Evolutionary conservation across 805 yeast genomes (phyloP), one percentile per base, ranked within the genome.

Genomic region (Candida ficus): DNA sequence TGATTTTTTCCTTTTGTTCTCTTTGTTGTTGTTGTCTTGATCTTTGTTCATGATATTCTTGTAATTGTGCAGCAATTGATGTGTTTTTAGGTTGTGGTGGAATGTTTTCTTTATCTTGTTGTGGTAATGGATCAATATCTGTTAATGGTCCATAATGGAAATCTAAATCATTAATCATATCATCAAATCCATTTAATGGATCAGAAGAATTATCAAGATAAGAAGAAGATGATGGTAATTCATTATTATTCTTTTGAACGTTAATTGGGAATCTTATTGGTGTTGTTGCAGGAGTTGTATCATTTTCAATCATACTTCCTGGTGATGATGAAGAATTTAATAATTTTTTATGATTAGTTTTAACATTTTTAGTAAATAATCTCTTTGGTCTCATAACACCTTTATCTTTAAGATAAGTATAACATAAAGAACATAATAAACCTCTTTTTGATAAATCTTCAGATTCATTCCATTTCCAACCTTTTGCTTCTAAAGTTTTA

Each of bases 101-200:
- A 28, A 54, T 53, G 33, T 65, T 67, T 63, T 73, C 56, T 64
- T 67, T 35, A 62, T 53, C 49, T 11, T 45, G 48, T 29, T 45
- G 49, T n/a, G 57, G 58, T 34, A 54, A 45, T 21, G 60, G 60
- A 43, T 55, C 60, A 33, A 56, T 55, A 33, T 55, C 60, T 3
- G 60, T 57, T 49, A 57, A 42, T 25, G 61, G 61, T 2, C 52
- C 58, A 43, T 47, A 45, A 22, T 44, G 45, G 38, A 56, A 53
- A 52, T 52, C 67, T 55, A 54, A 49, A 27, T 59, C 60, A 48
- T 46, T 54, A 42, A 48, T 54, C 46, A 52, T 50, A 30, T 53
- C 57, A 29, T 51, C 53, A 61, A 63, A 68, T 56, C 64, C 42
- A 71, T 71, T 37, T 70, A 74, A 7, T 11, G 54, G 49, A 44